These are phyloP conservation scores for Peronosclerospora sorghi DNA, from an alignment of 352 stramenopile species.

Conservation along the genomic window DNA sequence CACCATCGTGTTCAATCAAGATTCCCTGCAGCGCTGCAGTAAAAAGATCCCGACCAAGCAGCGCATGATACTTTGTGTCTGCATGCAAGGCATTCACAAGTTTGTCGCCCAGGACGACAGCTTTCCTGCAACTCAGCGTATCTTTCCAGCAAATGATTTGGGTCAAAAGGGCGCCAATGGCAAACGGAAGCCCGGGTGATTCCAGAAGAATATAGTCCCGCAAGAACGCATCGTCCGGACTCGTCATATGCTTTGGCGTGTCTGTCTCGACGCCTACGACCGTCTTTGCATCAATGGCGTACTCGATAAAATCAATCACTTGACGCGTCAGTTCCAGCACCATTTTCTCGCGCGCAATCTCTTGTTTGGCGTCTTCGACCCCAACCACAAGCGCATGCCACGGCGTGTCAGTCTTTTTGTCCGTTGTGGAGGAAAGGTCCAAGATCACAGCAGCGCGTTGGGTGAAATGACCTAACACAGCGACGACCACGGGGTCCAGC, in stretches of 20 bases:
- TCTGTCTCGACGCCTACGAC: slow-evolving; percentile 60
- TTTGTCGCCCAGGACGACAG: slow-evolving; percentile 46
- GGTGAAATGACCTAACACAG: slow-evolving; percentile 44
- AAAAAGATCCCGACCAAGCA: slow-evolving; percentile 58
- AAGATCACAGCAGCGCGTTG: slow-evolving; percentile 42
- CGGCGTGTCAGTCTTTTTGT: slow-evolving; percentile 23
- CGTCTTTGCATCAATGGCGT: slow-evolving; percentile 58
- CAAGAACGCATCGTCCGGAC: slow-evolving; percentile 39
- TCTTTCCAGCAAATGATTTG: slow-evolving; percentile 68
- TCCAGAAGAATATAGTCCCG: slow-evolving; percentile 53
- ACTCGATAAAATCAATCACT: slow-evolving; percentile 63
- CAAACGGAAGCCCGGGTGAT: slow-evolving; percentile 32
- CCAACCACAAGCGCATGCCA: slow-evolving; percentile 50
- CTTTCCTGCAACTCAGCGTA: slow-evolving; percentile 54
- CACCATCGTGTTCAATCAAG: slow-evolving; percentile 40
- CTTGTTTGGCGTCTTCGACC: slow-evolving; percentile 54
- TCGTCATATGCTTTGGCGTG: slow-evolving; percentile 65
- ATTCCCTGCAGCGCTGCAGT: slow-evolving; percentile 40
- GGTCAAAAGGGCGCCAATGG: slow-evolving; percentile 36
- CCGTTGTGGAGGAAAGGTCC: slow-evolving; percentile 7
- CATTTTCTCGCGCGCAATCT: slow-evolving; percentile 63
- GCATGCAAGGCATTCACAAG: slow-evolving; percentile 44
- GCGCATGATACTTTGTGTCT: slow-evolving; percentile 23
- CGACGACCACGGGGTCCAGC: slow-evolving; percentile 46
- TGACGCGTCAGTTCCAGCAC: slow-evolving; percentile 57